Percentiles rank a stretch among this genome's conserved stretches.
Evolutionary conservation across 148 eudicot species (phyloP).

Genomic region (Fagopyrum tataricum): DNA sequence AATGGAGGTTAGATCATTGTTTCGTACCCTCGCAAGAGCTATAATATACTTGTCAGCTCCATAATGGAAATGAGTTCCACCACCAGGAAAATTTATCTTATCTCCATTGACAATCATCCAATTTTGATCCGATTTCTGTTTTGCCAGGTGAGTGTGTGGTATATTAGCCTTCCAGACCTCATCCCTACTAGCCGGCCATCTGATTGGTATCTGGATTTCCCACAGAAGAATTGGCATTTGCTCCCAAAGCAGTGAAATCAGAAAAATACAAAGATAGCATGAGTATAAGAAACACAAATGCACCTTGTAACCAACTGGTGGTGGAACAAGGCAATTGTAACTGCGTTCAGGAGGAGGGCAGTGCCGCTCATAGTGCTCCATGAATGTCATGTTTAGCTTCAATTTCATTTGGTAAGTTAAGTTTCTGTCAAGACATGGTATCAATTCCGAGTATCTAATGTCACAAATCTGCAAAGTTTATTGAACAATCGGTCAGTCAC

Average conservation of each 20-base stretch:
- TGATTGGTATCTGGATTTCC: slow-evolving; percentile 56
- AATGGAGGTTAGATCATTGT: not conserved
- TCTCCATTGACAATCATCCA: slow-evolving; percentile 79
- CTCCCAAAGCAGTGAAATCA: not conserved
- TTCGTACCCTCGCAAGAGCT: slow-evolving; percentile 53
- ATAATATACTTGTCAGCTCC: slow-evolving; percentile 69
- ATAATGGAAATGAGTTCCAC: slow-evolving; percentile 75
- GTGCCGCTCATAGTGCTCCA: slow-evolving; percentile 59
- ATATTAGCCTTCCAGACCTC: slow-evolving; percentile 83
- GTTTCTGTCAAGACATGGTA: slow-evolving; percentile 56
- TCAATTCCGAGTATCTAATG: slow-evolving; percentile 50
- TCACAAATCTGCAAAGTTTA: slow-evolving; percentile 48
- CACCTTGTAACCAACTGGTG: slow-evolving; percentile 56
- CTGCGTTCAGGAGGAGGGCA: slow-evolving; percentile 43
- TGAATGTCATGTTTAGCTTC: slow-evolving; percentile 37
- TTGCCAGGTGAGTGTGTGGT: slow-evolving; percentile 73
- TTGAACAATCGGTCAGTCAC: not conserved
- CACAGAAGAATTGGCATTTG: slow-evolving; percentile 19
- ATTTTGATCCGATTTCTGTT: slow-evolving; percentile 69
- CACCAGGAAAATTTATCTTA: slow-evolving; percentile 68
- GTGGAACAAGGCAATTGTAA: slow-evolving; percentile 50
- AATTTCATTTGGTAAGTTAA: slow-evolving; percentile 29
- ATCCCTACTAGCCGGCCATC: slow-evolving; percentile 79
- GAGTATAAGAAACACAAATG: not conserved
- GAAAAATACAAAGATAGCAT: not conserved